These are phyloP conservation scores for Penium margaritaceum DNA, from an alignment of 139 green algal species.

Conservation along the genomic window DNA sequence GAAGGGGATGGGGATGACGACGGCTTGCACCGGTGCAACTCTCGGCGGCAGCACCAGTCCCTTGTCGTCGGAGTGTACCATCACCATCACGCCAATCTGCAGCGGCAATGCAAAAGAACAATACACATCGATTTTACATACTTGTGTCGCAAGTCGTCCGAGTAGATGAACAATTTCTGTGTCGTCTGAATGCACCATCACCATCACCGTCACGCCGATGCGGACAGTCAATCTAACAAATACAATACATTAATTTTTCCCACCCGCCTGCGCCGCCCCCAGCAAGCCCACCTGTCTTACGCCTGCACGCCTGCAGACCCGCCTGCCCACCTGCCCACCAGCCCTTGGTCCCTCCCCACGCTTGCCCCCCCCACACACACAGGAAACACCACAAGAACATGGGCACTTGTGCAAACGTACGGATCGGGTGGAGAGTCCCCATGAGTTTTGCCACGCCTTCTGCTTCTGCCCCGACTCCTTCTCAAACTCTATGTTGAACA, in stretches of 20 bases:
- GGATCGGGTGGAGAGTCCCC: conserved; percentile 88
- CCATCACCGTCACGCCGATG: too few species aligned
- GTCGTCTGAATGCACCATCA: background rate
- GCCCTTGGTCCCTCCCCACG: too few species aligned
- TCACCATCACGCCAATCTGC: conserved; percentile 93
- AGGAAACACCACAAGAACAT: background rate
- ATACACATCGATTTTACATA: background rate
- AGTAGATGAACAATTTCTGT: background rate
- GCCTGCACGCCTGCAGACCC: background rate
- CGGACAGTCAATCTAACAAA: background rate
- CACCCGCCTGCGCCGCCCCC: background rate
- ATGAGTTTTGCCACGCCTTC: conserved; percentile 91
- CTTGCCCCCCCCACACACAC: too few species aligned
- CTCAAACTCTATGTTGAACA: conserved; percentile 80
- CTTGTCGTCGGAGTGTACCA: conserved; percentile 94
- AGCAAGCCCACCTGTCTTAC: background rate
- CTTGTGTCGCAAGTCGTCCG: too few species aligned
- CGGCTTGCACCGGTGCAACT: conserved; percentile 71
- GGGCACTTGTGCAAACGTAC: too few species aligned
- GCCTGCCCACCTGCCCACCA: too few species aligned
- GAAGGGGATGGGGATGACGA: conserved; percentile 52
- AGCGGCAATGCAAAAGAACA: background rate
- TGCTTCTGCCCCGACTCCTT: conserved; percentile 62
- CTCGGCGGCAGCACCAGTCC: conserved; percentile 87
- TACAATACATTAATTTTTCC: background rate